Conservation (phyloP, 257 asterid species). For the Salvia miltiorrhiza region DNA sequence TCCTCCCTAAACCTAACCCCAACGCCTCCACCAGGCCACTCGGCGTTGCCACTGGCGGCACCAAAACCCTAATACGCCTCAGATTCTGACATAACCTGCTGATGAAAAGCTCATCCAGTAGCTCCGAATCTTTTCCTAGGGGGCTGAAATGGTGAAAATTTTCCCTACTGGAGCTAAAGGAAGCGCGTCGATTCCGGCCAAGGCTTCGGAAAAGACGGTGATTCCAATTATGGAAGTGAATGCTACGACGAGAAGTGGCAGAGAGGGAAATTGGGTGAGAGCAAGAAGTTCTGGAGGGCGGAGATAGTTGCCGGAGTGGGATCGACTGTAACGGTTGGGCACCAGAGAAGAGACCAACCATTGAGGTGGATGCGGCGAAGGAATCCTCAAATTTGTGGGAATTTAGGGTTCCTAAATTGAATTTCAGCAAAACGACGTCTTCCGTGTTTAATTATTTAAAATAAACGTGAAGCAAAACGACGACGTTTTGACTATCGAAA, state of each 20-base stretch:
- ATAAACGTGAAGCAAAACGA: too few relatives aligned
- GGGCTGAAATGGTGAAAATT: conserved; percentile 51
- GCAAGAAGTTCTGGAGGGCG: conserved; percentile 35
- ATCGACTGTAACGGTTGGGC: conserved; percentile 65
- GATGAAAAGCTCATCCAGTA: conserved; percentile 42
- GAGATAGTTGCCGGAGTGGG: conserved; percentile 54
- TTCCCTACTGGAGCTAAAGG: conserved; percentile 45
- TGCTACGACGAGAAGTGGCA: conserved; percentile 63
- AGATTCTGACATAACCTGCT: conserved; percentile 47
- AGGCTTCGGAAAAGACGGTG: conserved; percentile 49
- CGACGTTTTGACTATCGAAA: too few relatives aligned
- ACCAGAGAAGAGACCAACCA: conserved; percentile 68
- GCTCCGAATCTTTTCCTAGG: conserved; percentile 71
- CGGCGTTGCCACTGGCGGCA: conserved; percentile 73
- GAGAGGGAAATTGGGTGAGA: conserved; percentile 35
- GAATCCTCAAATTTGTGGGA: too few relatives aligned
- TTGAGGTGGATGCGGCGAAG: conserved; percentile 38
- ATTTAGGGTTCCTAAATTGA: too few relatives aligned
- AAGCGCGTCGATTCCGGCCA: conserved; percentile 22
- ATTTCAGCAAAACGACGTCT: too few relatives aligned
- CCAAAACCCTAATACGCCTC: conserved; percentile 43
- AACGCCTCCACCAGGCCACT: conserved; percentile 51
- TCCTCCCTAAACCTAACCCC: conserved; percentile 54
- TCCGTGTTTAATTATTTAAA: too few relatives aligned
- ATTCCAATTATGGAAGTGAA: conserved; percentile 83